Evolutionary conservation across 1,139 yeast genomes (phyloP), one percentile per base, ranked within the genome.

Genomic region (Pichiaceae sp.): DNA sequence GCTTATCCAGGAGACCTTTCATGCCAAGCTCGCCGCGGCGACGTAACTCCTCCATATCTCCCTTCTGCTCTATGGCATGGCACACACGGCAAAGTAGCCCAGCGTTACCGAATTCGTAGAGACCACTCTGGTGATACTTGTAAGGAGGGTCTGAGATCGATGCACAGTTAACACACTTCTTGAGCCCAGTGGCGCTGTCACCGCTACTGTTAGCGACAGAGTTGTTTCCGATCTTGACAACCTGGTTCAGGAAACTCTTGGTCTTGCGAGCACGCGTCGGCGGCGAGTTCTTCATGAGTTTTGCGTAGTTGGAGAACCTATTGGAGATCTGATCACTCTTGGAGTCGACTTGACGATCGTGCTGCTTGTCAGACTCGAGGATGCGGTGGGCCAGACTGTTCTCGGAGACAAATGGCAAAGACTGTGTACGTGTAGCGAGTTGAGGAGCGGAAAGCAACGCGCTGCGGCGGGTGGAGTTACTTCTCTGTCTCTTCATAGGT

Each of bases 381-480:
- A 56, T 56, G 18, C 50, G 44, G 35, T 54, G 56, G 15, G 59
- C 59, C 4, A 54, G 41, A 4, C 57, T 49, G 39, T 54, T 51
- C 35, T 50, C 52, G 20, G 50, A 47, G 17, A 53, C 38, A 21
- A 54, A 54, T 2, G 61, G 60, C 23, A 57, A 40, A 12, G 61
- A 57, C 33, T 57, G 61, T 3, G 61, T 56, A 37, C 61, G 42
- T 8, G 57, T 46, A 11, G 61, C 61, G 17, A 53, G 32, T 33
- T 49, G 54, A 4, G 56, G 56, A 15, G 35, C 12, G 37, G 34
- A 40, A 28, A 30, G 39, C 8, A 23, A 19, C 7, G n/a, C 28
- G 24, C 11, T n/a, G n/a, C n/a, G 29, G n/a, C 29, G 16, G n/a
- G n/a, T 26, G 17, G 21, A 12, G 29, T 21, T 21, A 14, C 28